These are phyloP conservation scores for Fusarium falciforme DNA, from an alignment of 2,329 filamentous ascomycete genomes.

Conservation along the genomic window DNA sequence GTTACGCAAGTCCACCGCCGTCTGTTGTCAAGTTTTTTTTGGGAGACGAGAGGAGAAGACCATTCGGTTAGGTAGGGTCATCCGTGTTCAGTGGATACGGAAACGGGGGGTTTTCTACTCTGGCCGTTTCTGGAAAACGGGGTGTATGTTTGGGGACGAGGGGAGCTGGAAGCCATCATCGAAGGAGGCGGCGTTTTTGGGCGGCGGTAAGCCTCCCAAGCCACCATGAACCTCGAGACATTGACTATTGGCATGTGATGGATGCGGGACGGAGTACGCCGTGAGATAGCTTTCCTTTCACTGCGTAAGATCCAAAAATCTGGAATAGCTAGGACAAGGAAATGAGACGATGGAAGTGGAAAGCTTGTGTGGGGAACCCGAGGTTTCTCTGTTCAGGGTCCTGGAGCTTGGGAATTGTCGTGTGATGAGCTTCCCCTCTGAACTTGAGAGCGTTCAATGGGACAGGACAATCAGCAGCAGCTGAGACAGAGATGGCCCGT, in stretches of 20 bases:
- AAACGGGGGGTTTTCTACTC: background rate
- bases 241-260: slow-evolving; percentile 23
- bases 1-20: background rate
- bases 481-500: background rate
- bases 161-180: slow-evolving; percentile 12
- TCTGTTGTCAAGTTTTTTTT: background rate
- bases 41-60: background rate
- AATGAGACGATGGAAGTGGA: background rate
- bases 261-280: background rate
- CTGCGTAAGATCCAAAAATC: background rate
- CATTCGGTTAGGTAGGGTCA: background rate
- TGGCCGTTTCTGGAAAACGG: background rate
- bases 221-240: background rate
- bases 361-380: slow-evolving; percentile 31
- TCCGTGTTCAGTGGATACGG: background rate
- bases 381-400: slow-evolving; percentile 24
- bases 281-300: background rate
- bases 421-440: slow-evolving; percentile 23
- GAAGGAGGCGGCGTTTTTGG: background rate
- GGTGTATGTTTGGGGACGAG: slow-evolving; percentile 16
- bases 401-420: slow-evolving; percentile 16
- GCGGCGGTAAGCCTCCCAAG: background rate
- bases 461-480: background rate
- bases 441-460: background rate
- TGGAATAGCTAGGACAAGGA: background rate